Base-by-base conservation (phyloP, 2,329 filamentous ascomycete genomes). In the Trichoderma sp. region DNA sequence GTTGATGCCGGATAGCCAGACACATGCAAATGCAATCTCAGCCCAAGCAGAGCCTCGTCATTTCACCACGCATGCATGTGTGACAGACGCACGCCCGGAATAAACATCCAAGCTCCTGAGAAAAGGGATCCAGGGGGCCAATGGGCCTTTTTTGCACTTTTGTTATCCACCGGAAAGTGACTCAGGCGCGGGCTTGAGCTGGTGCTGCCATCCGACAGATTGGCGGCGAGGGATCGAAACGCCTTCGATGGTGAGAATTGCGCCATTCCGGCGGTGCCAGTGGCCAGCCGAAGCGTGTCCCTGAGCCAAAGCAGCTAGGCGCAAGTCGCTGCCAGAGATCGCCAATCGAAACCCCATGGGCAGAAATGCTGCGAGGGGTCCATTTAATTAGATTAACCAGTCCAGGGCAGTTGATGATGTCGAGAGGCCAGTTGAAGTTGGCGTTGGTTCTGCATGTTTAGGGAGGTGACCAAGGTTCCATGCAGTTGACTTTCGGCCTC, bases 161-260 rank as follows among this genome's bases (percentile, higher is more conserved):
- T 63, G 8, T 18, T 50, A 31, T 29, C 27, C 38, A 71, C 33
- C 33, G 21, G 45, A 53, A 18, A 65, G 62, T 45, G 71, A 56
- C 60, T 65, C 71, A 24, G 56, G 59, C 71, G 71, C 41, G 38
- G 38, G 38, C 24, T 50, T 72, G 56, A 62, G 68, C 29, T 64
- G 27, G 59, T 60, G 68, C 59, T 33, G 68, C 35, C 68, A 33
- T 9, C 68, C 56, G 62, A 63, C 56, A 35, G 74, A 33, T 45
- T 33, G 33, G 59, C 66, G 66, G 74, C 53, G 45, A 41, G 75
- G 63, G 27, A 68, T 71, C 62, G 29, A 69, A 74, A 76, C 75
- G 75, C 66, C 71, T 76, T 76, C 45, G 64, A 41, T 41, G 71
- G 35, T 60, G 71, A 71, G n/a, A 59, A 76, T 76, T 75, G 75